These are phyloP conservation scores for Achlya hypogyna DNA, from an alignment of 352 stramenopile genomes.

Conservation along the genomic window DNA sequence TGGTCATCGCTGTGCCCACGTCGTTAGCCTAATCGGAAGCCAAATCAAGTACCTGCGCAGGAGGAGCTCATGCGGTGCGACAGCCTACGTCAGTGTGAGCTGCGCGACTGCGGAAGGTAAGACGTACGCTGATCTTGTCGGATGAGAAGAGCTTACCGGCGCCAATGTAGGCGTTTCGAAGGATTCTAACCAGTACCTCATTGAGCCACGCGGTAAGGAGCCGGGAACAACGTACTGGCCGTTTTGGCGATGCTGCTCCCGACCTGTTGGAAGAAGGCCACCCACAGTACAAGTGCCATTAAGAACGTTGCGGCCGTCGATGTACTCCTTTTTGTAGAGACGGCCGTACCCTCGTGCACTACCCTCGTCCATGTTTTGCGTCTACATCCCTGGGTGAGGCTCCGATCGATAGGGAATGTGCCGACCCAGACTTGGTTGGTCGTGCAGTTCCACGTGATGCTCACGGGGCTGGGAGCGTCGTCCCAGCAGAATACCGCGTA, in stretches of 20 bases:
- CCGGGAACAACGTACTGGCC: constrained; percentile 30
- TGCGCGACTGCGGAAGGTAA: background rate
- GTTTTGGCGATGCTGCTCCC: constrained; percentile 69
- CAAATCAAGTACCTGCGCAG: constrained; percentile 35
- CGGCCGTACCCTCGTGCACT: constrained; percentile 47
- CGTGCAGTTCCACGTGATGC: constrained; percentile 61
- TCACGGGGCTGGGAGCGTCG: constrained; percentile 58
- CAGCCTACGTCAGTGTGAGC: constrained; percentile 23
- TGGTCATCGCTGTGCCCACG: constrained; percentile 50
- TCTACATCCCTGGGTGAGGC: constrained; percentile 29
- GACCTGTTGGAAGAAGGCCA: constrained; percentile 57
- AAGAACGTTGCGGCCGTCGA: constrained; percentile 67
- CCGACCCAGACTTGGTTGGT: constrained; percentile 63
- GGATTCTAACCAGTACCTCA: constrained; percentile 28
- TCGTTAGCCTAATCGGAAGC: background rate
- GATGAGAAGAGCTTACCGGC: constrained; percentile 63
- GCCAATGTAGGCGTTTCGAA: constrained; percentile 66
- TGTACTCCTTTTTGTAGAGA: constrained; percentile 72
- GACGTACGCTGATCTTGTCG: constrained; percentile 50
- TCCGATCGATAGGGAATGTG: background rate
- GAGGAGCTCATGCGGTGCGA: constrained; percentile 47
- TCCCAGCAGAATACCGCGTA: constrained; percentile 74
- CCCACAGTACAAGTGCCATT: constrained; percentile 64
- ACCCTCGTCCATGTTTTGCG: constrained; percentile 55
- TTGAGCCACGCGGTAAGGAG: background rate